A percentile compares a stretch with the other conserved stretches of the same genome.
Conservation (phyloP, 2,329 filamentous ascomycete species). For the Cadophora luteo-olivacea region DNA sequence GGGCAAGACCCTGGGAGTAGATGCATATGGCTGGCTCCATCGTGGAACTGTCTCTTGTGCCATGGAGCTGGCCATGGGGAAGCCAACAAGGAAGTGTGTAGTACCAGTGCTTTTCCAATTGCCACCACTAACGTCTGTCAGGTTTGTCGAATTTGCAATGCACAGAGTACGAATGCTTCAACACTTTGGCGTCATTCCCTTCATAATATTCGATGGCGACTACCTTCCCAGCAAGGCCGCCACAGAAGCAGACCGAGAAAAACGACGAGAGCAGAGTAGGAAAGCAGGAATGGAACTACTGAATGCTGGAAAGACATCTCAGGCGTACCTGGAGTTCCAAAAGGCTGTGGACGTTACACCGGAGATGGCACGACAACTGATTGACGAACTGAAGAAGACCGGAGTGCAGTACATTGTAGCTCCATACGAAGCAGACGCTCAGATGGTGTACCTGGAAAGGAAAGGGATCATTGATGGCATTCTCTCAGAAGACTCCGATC, state of each 20-base stretch:
- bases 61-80: conserved; percentile 86
- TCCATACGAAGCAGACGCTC: conserved; percentile 97
- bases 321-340: conserved; percentile 86
- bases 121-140: conserved; percentile 46
- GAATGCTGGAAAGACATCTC: conserved; percentile 78
- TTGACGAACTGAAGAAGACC: conserved; percentile 86
- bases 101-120: neutral
- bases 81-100: conserved; percentile 83
- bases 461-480: conserved; percentile 86
- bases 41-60: conserved; percentile 90
- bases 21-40: conserved; percentile 98
- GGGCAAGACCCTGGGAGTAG: conserved; percentile 90
- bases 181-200: conserved; percentile 93
- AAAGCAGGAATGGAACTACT: conserved; percentile 79
- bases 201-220: conserved; percentile 95
- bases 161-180: conserved; percentile 91
- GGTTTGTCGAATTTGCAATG: conserved; percentile 90
- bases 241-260: conserved; percentile 81
- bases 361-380: conserved; percentile 90
- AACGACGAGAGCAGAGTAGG: conserved; percentile 78
- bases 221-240: conserved; percentile 90
- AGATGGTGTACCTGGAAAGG: conserved; percentile 91
- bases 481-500: conserved; percentile 93
- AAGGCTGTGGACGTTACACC: conserved; percentile 96
- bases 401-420: conserved; percentile 89